phyloP scores from a whole-genome alignment of 2,329 filamentous ascomycete species.

The Dactylella cylindrospora region DNA sequence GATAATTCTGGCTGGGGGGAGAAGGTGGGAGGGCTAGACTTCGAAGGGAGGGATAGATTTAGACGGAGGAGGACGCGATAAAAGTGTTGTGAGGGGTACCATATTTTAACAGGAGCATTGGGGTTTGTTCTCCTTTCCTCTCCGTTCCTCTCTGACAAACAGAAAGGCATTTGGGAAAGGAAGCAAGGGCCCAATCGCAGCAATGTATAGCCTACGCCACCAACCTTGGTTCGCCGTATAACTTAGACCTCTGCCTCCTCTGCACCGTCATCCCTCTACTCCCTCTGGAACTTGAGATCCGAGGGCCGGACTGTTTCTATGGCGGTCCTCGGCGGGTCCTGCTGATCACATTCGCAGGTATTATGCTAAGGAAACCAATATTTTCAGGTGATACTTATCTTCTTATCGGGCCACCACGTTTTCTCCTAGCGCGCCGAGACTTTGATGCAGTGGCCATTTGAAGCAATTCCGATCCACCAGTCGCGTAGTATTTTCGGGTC shows the following conservation, averaged over 20 bases:
- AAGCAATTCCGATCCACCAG: neutral
- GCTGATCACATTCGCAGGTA: conserved; percentile 9
- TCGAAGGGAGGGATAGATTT: too few species aligned
- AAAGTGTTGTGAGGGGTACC: conserved; percentile 1
- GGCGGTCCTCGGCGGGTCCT: conserved; percentile 21
- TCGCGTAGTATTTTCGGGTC: conserved; percentile 17
- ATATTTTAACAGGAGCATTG: too few species aligned
- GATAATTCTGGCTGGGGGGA: too few species aligned
- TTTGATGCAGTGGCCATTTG: conserved; percentile 8
- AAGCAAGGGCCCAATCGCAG: conserved; percentile 23
- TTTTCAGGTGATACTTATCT: conserved; percentile 12
- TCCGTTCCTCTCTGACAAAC: neutral
- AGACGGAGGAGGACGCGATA: too few species aligned
- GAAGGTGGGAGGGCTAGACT: too few species aligned
- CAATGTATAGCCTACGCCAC: conserved; percentile 15
- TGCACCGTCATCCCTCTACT: too few species aligned
- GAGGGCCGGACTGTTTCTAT: conserved; percentile 10
- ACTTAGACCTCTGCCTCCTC: too few species aligned
- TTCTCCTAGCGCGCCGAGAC: conserved; percentile 5
- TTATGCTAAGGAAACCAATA: conserved; percentile 4
- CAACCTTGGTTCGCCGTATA: conserved; percentile 23
- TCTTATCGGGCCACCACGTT: conserved; percentile 26
- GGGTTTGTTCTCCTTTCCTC: neutral
- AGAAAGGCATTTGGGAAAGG: conserved; percentile 14
- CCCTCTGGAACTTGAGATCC: conserved; percentile 14